phyloP scores from a whole-genome alignment of 495 filamentous ascomycete genomes.

The Rostrohypoxylon terebratum region DNA sequence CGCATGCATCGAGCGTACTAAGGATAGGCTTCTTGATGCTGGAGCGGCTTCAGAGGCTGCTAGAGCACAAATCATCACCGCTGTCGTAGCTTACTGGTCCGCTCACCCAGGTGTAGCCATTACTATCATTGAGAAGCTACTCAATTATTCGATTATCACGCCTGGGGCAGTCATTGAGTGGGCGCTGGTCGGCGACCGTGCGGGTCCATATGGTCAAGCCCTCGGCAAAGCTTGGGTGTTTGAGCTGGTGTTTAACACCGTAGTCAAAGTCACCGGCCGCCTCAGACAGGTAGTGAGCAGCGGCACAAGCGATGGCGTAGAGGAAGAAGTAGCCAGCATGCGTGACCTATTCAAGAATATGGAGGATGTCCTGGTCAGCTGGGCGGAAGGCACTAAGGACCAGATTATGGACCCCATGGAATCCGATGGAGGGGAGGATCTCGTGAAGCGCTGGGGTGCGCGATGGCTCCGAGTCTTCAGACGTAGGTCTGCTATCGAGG shows the following conservation, averaged over 20 bases:
- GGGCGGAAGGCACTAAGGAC: slow-evolving; percentile 80
- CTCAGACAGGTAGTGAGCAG: slow-evolving; percentile 81
- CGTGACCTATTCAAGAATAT: slow-evolving; percentile 81
- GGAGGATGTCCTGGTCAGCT: slow-evolving; percentile 79
- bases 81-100: slow-evolving; percentile 92
- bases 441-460: slow-evolving; percentile 83
- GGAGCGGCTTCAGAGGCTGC: slow-evolving; percentile 77
- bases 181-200: slow-evolving; percentile 73
- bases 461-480: slow-evolving; percentile 88
- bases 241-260: slow-evolving; percentile 88
- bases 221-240: slow-evolving; percentile 81
- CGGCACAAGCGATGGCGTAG: slow-evolving; percentile 38
- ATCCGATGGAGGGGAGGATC: slow-evolving; percentile 65
- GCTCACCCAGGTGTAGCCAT: slow-evolving; percentile 93
- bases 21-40: slow-evolving; percentile 85
- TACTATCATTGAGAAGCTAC: slow-evolving; percentile 93
- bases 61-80: slow-evolving; percentile 86
- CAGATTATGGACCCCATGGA: slow-evolving; percentile 67
- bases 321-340: slow-evolving; percentile 67
- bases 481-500: slow-evolving; percentile 85
- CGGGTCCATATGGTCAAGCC: slow-evolving; percentile 67
- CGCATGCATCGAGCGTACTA: slow-evolving; percentile 94
- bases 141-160: slow-evolving; percentile 95
- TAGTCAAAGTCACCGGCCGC: slow-evolving; percentile 91
- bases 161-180: slow-evolving; percentile 87